These are phyloP conservation scores for Spiromastix sp. DNA, from an alignment of 2,329 filamentous ascomycete species.

Conservation along the genomic window DNA sequence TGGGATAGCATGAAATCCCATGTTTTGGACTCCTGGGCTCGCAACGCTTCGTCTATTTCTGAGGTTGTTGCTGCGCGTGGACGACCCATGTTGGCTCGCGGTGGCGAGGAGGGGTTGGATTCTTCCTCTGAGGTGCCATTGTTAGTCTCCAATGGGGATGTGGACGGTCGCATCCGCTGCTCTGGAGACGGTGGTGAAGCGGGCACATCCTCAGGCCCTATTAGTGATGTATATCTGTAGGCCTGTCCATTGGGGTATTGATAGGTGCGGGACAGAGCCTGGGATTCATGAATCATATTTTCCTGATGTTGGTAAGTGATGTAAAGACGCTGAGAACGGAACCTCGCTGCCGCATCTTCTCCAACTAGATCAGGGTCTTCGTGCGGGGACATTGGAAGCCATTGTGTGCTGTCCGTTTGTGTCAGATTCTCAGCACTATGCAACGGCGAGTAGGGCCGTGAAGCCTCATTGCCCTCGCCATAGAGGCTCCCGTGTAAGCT, in stretches of 20 bases:
- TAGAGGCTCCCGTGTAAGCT: background rate
- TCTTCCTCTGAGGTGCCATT: background rate
- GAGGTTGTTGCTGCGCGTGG: background rate
- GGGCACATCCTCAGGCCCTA: background rate
- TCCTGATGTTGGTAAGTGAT: slow-evolving; percentile 38
- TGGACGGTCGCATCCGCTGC: background rate
- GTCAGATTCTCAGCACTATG: background rate
- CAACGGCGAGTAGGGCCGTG: background rate
- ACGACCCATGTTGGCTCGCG: background rate
- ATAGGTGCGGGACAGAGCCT: slow-evolving; percentile 25
- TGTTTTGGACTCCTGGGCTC: slow-evolving; percentile 22
- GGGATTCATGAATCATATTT: slow-evolving; percentile 22
- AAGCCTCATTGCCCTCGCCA: slow-evolving; percentile 4
- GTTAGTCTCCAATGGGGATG: background rate
- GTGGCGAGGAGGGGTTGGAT: background rate
- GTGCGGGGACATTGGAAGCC: slow-evolving; percentile 37
- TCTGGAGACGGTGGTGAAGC: background rate
- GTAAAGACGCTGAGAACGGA: slow-evolving; percentile 43
- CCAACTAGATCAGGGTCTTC: slow-evolving; percentile 61
- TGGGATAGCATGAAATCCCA: slow-evolving; percentile 34
- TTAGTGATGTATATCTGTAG: background rate
- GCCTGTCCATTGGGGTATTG: background rate
- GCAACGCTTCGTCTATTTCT: slow-evolving; percentile 9
- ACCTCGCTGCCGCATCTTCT: slow-evolving; percentile 50
- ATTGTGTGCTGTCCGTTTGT: slow-evolving; percentile 1